Evolutionary conservation across 1,284 basidiomycete species (phyloP).

Genomic region (Marasmius fiardii): DNA sequence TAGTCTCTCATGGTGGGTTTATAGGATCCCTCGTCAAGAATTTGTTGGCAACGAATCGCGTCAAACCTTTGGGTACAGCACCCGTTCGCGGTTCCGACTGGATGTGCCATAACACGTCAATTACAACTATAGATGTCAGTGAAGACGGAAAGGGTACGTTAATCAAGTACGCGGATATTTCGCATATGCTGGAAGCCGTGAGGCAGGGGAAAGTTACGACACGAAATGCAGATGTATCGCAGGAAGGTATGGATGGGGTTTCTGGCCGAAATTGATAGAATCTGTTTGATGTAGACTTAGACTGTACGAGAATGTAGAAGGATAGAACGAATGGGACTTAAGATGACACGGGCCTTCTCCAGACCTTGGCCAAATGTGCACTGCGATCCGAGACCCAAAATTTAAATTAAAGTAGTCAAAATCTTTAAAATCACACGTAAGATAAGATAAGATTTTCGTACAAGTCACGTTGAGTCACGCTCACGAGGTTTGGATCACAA

Average conservation of each 20-base stretch:
- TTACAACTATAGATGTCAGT: conserved; percentile 55
- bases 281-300: no score
- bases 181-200: conserved; percentile 42
- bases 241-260: neutral
- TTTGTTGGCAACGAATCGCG: conserved; percentile 39
- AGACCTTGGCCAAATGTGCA: no score
- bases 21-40: conserved; percentile 50
- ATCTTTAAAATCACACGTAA: no score
- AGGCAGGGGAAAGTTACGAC: conserved; percentile 53
- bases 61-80: conserved; percentile 28
- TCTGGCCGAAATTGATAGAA: neutral
- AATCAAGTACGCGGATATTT: conserved; percentile 49
- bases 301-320: no score
- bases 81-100: conserved; percentile 31
- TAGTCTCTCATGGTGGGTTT: conserved; percentile 64
- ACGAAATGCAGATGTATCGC: conserved; percentile 13
- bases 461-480: no score
- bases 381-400: no score
- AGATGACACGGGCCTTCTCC: no score
- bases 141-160: conserved; percentile 39
- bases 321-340: no score
- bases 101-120: conserved; percentile 52
- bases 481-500: no score
- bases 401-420: no score
- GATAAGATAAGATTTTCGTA: no score